These are phyloP conservation scores for Euphrasia confusa DNA, from an alignment of 257 asterid species.

Conservation along the genomic window DNA sequence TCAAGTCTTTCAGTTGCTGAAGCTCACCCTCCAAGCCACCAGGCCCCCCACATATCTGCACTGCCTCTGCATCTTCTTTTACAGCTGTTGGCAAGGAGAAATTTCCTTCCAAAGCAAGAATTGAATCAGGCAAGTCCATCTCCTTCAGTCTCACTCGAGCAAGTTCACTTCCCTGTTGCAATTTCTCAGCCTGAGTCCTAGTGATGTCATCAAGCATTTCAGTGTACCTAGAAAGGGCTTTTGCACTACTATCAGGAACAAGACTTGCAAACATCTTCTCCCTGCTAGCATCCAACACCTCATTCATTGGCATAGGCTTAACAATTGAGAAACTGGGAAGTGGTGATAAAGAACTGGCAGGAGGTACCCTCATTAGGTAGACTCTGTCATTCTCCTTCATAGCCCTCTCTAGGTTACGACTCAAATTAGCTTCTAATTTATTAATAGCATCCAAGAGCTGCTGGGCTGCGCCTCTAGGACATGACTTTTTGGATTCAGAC, in stretches of 20 bases:
- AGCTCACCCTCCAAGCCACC: conserved; percentile 88
- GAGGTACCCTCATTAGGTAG: conserved; percentile 91
- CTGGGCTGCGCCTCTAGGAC: conserved; percentile 79
- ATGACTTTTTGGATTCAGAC: conserved; percentile 70
- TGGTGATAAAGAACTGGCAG: conserved; percentile 68
- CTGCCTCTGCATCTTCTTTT: conserved; percentile 88
- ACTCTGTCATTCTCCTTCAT: conserved; percentile 95
- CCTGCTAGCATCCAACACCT: conserved; percentile 84
- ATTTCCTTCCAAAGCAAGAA: conserved; percentile 89
- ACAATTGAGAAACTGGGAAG: conserved; percentile 92
- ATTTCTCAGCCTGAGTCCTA: conserved; percentile 92
- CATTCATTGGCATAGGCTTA: conserved; percentile 86
- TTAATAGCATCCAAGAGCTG: conserved; percentile 80
- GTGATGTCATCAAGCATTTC: conserved; percentile 92
- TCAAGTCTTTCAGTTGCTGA: conserved; percentile 83
- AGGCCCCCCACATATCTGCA: conserved; percentile 93
- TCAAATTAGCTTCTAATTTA: conserved; percentile 66
- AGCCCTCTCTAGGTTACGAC: conserved; percentile 78
- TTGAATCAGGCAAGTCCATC: conserved; percentile 94
- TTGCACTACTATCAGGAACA: conserved; percentile 93
- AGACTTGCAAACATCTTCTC: conserved; percentile 89
- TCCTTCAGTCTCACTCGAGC: conserved; percentile 95
- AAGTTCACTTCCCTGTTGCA: conserved; percentile 97
- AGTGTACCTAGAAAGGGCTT: conserved; percentile 92
- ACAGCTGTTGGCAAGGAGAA: conserved; percentile 51